Percentiles rank a stretch among this genome's conserved stretches.
phyloP scores from a whole-genome alignment of 805 yeast species.

The Saturnispora diversa region DNA sequence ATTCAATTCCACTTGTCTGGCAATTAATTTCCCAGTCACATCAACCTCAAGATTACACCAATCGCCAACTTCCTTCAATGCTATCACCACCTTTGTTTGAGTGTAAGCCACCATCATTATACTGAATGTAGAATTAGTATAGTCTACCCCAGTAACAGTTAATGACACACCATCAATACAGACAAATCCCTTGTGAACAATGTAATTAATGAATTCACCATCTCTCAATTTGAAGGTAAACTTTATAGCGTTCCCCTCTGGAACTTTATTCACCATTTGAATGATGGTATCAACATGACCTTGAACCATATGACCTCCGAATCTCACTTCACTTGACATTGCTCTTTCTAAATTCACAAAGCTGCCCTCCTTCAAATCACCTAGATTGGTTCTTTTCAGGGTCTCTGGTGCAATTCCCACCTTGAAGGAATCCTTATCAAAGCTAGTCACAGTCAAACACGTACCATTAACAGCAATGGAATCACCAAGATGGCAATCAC shows the following conservation, averaged over 20 bases:
- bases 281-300: conserved; percentile 96
- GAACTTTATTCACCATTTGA: conserved; percentile 39
- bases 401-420: conserved; percentile 95
- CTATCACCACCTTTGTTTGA: conserved; percentile 69
- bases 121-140: conserved; percentile 48
- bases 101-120: conserved; percentile 92
- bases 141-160: conserved; percentile 77
- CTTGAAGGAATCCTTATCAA: conserved; percentile 52
- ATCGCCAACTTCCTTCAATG: conserved; percentile 54
- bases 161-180: conserved; percentile 89
- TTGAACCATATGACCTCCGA: conserved; percentile 97
- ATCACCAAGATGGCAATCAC: conserved; percentile 88
- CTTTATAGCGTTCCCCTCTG: conserved; percentile 71
- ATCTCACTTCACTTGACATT: conserved; percentile 64
- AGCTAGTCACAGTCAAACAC: conserved; percentile 88
- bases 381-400: conserved; percentile 69
- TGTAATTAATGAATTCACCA: conserved; percentile 50
- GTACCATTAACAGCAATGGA: conserved; percentile 85
- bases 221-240: conserved; percentile 71
- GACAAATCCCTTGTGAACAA: conserved; percentile 93
- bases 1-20: conserved; percentile 64
- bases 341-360: conserved; percentile 90
- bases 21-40: conserved; percentile 83
- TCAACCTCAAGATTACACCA: conserved; percentile 90
- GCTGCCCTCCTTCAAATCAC: conserved; percentile 46